Evolutionary conservation across 2,329 filamentous ascomycete species (phyloP), one percentile per base, ranked within the genome.

Genomic region (Ceratocystis smalleyi): DNA sequence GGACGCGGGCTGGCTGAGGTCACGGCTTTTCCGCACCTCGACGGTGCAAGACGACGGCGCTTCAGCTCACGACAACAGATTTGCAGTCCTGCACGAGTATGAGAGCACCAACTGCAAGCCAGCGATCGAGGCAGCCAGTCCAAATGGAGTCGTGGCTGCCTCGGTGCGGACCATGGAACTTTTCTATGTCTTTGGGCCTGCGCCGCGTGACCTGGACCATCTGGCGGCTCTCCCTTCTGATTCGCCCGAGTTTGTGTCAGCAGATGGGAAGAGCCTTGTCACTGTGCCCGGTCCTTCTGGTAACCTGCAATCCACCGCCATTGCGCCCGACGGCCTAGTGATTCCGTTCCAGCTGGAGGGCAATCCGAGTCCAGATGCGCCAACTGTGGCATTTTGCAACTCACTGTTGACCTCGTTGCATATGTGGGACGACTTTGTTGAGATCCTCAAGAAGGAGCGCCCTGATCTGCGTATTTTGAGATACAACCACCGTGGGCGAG

Each of bases 401-500:
- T 91, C 87, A 0, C 85, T 95, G 61, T 81, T 95, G 6, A 89
- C 88, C 1, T 84, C 86, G 59, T 80, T 86, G 68, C 78, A 82
- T 72, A 94, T 95, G 81, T 95, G 90, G 90, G 87, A 94, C 69
- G 78, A 78, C 1, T 83, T 95, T 66, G 75, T 94, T 0, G 75
- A 77, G 0, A 75, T 82, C n/a, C 79, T 94, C 68, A 79, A 80
- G 61, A 72, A 75, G 0, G 70, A 81, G 45, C 82, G 85, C 27
- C 82, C 83, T 2, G 78, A 83, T 47, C 85, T 89, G 72, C 84
- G 87, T 62, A 80, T 95, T 68, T 77, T 95, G 0, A 85, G 89
- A 8, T 95, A 91, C 75, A 83, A 89, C 72, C 81, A 83, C 1
- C 88, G 90, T 62, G 90, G 90, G 5, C 83, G 89, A 5, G 75